Evolutionary conservation across 2,329 filamentous ascomycete species (phyloP).

Genomic region (Scytalidium sp.): DNA sequence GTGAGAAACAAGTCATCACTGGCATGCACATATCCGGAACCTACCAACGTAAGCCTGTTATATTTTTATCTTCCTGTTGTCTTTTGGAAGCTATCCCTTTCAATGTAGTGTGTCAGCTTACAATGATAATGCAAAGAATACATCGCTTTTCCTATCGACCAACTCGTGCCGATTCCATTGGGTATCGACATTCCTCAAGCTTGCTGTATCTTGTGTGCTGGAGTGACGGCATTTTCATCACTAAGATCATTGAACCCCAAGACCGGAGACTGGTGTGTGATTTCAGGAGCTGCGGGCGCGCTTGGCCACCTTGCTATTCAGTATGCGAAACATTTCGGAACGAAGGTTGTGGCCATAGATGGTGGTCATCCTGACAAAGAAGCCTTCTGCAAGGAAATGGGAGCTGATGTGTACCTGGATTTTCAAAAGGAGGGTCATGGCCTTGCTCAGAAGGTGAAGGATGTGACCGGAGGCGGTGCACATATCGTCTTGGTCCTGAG

Average conservation of each 20-base stretch:
- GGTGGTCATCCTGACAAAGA: constrained; percentile 8
- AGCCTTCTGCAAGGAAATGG: constrained; percentile 12
- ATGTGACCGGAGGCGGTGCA: neutral
- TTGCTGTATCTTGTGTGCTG: constrained; percentile 56
- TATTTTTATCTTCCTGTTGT: too few species aligned
- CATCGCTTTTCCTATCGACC: neutral
- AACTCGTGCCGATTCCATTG: neutral
- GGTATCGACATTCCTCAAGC: neutral
- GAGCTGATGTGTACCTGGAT: constrained; percentile 16
- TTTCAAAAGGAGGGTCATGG: constrained; percentile 7
- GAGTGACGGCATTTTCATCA: constrained; percentile 69
- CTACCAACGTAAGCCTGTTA: neutral
- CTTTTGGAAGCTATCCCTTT: too few species aligned
- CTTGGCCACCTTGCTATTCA: constrained; percentile 15
- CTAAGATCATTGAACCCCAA: constrained; percentile 46
- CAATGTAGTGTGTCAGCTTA: too few species aligned
- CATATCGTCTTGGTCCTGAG: neutral
- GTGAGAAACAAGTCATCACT: neutral
- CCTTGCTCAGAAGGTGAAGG: neutral
- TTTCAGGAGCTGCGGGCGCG: constrained; percentile 14
- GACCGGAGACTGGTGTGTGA: constrained; percentile 13
- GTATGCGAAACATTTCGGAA: constrained; percentile 13
- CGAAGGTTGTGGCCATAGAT: constrained; percentile 15
- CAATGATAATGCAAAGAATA: neutral
- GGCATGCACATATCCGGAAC: neutral